Conservation (phyloP, 2,329 filamentous ascomycete species). For the Aureobasidium subglaciale region DNA sequence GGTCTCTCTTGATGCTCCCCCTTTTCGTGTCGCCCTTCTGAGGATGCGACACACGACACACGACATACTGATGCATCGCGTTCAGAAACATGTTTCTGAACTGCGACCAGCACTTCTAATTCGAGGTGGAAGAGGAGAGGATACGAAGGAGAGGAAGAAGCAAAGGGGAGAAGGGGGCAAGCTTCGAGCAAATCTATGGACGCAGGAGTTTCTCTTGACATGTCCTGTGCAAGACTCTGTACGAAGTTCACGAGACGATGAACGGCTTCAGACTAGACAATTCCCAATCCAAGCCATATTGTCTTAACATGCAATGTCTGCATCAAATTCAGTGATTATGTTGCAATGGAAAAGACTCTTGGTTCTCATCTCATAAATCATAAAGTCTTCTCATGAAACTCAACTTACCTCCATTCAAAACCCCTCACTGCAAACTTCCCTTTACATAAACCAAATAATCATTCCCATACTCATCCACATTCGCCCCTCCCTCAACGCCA, state of each 20-base stretch:
- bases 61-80: conserved; percentile 1
- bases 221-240: background rate
- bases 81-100: background rate
- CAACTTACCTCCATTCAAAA: too few species aligned
- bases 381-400: too few species aligned
- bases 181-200: background rate
- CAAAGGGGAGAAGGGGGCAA: background rate
- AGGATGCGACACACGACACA: background rate
- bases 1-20: background rate
- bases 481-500: conserved; percentile 23
- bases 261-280: background rate
- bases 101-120: background rate
- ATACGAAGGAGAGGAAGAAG: background rate
- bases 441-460: conserved; percentile 16
- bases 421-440: background rate
- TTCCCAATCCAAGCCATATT: background rate
- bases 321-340: too few species aligned
- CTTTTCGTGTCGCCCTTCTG: background rate
- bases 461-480: conserved; percentile 21
- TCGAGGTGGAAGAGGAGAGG: background rate
- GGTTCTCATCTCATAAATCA: background rate
- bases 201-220: background rate
- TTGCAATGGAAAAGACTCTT: background rate
- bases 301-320: too few species aligned
- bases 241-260: background rate